phyloP scores from a whole-genome alignment of 2,329 filamentous ascomycete genomes.

The Trichoderma gracile region DNA sequence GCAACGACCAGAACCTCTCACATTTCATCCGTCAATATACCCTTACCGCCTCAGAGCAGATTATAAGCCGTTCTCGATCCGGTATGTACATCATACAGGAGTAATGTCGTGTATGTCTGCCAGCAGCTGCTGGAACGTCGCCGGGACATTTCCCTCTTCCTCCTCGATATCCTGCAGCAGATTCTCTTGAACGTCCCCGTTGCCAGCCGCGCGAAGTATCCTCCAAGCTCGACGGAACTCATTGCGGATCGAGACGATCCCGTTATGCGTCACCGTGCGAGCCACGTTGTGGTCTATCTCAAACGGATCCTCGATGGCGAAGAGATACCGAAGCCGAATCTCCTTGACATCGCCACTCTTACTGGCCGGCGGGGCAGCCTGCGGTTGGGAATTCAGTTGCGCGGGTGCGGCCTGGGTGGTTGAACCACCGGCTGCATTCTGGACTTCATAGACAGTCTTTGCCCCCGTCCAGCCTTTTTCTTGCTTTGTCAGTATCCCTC shows the following conservation, averaged over 20 bases:
- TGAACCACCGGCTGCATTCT: conserved; percentile 28
- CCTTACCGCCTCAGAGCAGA: background rate
- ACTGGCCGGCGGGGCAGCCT: conserved; percentile 28
- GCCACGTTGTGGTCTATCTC: conserved; percentile 87
- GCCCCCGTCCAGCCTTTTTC: conserved; percentile 87
- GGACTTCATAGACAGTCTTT: conserved; percentile 64
- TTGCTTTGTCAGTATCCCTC: conserved; percentile 71
- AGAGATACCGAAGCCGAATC: conserved; percentile 76
- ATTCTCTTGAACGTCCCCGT: conserved; percentile 45
- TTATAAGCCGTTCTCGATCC: no score
- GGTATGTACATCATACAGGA: background rate
- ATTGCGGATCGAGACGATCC: conserved; percentile 78
- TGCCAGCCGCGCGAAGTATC: conserved; percentile 61
- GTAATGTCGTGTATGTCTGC: conserved; percentile 40
- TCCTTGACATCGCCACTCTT: conserved; percentile 58
- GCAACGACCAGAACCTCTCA: background rate
- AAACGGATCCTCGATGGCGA: conserved; percentile 91
- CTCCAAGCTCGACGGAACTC: conserved; percentile 81
- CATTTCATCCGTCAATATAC: background rate
- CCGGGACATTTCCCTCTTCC: conserved; percentile 28
- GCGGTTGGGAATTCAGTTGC: conserved; percentile 25
- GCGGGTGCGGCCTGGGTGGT: background rate
- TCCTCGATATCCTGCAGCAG: conserved; percentile 55
- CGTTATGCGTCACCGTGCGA: conserved; percentile 78
- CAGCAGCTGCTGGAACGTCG: conserved; percentile 35